phyloP scores from a whole-genome alignment of 2,329 filamentous ascomycete species.

The Monosporascus sp. region DNA sequence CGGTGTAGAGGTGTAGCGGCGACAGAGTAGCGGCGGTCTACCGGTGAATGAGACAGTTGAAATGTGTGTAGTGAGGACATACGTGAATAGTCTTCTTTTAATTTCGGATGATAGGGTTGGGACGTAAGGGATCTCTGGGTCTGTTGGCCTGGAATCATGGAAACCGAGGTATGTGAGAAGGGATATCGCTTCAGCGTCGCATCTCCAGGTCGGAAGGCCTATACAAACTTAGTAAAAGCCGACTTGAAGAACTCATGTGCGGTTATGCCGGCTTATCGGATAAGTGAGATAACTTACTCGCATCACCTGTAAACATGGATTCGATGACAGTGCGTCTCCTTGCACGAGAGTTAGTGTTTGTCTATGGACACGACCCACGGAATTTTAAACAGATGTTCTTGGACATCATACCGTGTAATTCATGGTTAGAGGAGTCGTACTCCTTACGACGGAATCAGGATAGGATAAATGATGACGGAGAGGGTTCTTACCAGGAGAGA shows the following conservation, averaged over 20 bases:
- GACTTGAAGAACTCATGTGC: constrained; percentile 4
- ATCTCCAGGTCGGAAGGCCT: constrained; percentile 23
- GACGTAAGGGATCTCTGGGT: constrained; percentile 22
- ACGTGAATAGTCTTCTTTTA: constrained; percentile 26
- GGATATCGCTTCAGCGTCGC: constrained; percentile 19
- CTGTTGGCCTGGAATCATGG: constrained; percentile 33
- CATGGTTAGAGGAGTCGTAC: no score
- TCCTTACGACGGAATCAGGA: no score
- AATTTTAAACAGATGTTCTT: no score
- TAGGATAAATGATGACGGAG: no score
- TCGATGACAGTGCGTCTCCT: constrained; percentile 12
- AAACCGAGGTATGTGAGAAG: constrained; percentile 43
- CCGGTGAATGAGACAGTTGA: constrained; percentile 36
- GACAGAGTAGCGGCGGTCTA: constrained; percentile 33
- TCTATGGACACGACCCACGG: neutral
- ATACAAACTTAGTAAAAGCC: constrained; percentile 3
- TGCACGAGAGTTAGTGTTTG: neutral
- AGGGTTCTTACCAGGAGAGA: neutral
- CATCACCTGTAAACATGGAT: constrained; percentile 19
- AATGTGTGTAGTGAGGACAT: constrained; percentile 31
- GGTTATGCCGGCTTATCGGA: neutral
- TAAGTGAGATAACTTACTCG: constrained; percentile 13
- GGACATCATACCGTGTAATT: no score
- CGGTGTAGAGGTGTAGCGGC: constrained; percentile 32
- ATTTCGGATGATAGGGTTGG: constrained; percentile 19